These are phyloP conservation scores for Dalbergia cochinchinensis DNA, from an alignment of 306 rosid species.

Conservation along the genomic window DNA sequence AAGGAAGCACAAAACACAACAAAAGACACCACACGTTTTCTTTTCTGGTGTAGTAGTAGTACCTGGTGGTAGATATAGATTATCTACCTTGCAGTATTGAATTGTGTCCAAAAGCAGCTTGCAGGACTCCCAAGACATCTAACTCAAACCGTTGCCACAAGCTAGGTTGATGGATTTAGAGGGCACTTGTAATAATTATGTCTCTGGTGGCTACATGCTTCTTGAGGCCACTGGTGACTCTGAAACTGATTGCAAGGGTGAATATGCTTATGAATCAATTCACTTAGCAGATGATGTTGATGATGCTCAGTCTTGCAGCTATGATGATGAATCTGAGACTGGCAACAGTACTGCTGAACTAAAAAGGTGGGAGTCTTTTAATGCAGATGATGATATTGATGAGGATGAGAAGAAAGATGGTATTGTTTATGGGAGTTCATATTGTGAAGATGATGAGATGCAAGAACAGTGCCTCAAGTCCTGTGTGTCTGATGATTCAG, in stretches of 20 bases:
- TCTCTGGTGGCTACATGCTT: constrained; percentile 42
- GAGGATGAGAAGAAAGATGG: constrained; percentile 39
- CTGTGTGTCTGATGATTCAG: constrained; percentile 67
- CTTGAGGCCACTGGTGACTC: constrained; percentile 90
- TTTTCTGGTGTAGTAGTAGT: constrained; percentile 11
- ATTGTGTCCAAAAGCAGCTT: not conserved
- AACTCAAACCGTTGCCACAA: not conserved
- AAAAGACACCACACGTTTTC: constrained; percentile 14
- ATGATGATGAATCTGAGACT: constrained; percentile 48
- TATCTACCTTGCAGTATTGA: not conserved
- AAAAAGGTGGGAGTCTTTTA: constrained; percentile 30
- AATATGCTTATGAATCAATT: constrained; percentile 13
- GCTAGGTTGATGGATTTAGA: constrained; percentile 30
- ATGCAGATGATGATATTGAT: constrained; percentile 9
- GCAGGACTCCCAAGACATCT: constrained; percentile 18
- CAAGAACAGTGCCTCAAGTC: constrained; percentile 53
- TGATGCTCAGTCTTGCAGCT: constrained; percentile 85
- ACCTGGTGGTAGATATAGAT: not conserved
- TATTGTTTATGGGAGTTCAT: constrained; percentile 43
- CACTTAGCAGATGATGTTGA: constrained; percentile 54
- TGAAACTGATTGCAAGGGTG: constrained; percentile 55
- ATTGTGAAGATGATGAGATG: constrained; percentile 49
- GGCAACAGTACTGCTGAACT: constrained; percentile 24
- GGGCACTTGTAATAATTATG: not conserved
- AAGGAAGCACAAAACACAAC: constrained; percentile 11